Conservation (phyloP, 1,284 basidiomycete species). For the Cryptococcus sp. region DNA sequence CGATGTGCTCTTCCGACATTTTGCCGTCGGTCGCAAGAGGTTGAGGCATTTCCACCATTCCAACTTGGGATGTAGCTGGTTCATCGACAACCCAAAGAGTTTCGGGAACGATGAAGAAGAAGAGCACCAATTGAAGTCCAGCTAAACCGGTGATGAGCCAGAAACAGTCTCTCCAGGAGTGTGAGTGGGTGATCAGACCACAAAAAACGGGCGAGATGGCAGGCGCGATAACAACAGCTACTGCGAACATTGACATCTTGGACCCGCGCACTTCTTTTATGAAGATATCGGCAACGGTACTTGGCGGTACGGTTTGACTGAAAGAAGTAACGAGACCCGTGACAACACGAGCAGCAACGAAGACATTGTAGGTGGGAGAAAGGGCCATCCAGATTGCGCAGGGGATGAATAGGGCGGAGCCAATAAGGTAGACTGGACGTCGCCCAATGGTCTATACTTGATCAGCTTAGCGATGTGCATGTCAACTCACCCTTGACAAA, state of each 20-base stretch:
- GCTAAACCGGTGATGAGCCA: slow-evolving; percentile 45
- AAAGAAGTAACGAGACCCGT: slow-evolving; percentile 29
- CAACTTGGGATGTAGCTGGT: background rate
- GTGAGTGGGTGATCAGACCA: slow-evolving; percentile 36
- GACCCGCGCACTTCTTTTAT: slow-evolving; percentile 42
- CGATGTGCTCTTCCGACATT: no score
- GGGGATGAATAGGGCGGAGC: slow-evolving; percentile 46
- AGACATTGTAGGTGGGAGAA: slow-evolving; percentile 27
- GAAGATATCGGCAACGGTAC: slow-evolving; percentile 38
- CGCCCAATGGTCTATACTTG: slow-evolving; percentile 35
- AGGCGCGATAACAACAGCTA: slow-evolving; percentile 37
- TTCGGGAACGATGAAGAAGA: slow-evolving; percentile 46
- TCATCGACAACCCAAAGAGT: slow-evolving; percentile 41
- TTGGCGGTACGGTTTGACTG: slow-evolving; percentile 36
- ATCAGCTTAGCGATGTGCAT: no score
- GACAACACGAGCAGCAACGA: slow-evolving; percentile 30
- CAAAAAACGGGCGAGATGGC: slow-evolving; percentile 46
- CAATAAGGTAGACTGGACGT: slow-evolving; percentile 45
- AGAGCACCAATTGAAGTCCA: slow-evolving; percentile 33
- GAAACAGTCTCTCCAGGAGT: slow-evolving; percentile 39
- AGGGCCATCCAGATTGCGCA: slow-evolving; percentile 45
- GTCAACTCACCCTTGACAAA: slow-evolving; percentile 16
- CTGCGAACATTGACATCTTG: slow-evolving; percentile 42
- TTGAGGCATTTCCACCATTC: background rate
- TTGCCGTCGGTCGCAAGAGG: background rate